These are phyloP conservation scores for Ceratocystis destructans DNA, from an alignment of 2,329 filamentous ascomycete species.

Conservation along the genomic window DNA sequence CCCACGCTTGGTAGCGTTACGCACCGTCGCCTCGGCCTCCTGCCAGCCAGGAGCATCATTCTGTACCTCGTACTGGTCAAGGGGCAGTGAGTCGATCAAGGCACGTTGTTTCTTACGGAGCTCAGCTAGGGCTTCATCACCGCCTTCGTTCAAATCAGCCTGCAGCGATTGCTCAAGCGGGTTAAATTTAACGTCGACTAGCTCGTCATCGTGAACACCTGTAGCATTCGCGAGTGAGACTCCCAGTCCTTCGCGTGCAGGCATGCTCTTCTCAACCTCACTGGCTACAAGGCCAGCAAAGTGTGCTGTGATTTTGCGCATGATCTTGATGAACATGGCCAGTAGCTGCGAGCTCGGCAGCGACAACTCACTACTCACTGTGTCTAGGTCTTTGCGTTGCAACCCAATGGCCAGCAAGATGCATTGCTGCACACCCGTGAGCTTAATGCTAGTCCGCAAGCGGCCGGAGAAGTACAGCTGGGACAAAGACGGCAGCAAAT, in stretches of 20 bases:
- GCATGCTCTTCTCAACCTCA: slow-evolving; percentile 55
- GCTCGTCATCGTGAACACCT: slow-evolving; percentile 56
- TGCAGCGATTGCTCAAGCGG: slow-evolving; percentile 59
- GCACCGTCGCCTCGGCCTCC: slow-evolving; percentile 63
- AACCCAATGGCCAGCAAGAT: slow-evolving; percentile 83
- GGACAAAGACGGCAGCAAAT: slow-evolving; percentile 74
- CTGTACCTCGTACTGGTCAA: slow-evolving; percentile 64
- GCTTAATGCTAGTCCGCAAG: slow-evolving; percentile 50
- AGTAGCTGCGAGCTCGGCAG: slow-evolving; percentile 66
- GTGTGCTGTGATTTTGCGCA: slow-evolving; percentile 70
- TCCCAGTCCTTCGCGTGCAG: slow-evolving; percentile 41
- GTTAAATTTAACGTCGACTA: slow-evolving; percentile 50
- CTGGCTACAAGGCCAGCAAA: slow-evolving; percentile 63
- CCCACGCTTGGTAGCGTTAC: slow-evolving; percentile 40
- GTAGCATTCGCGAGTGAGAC: slow-evolving; percentile 46
- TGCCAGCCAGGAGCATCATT: slow-evolving; percentile 48
- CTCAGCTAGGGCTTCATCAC: slow-evolving; percentile 57
- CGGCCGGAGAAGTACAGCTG: slow-evolving; percentile 73
- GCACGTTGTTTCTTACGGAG: slow-evolving; percentile 70
- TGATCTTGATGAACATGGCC: slow-evolving; percentile 94
- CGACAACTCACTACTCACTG: slow-evolving; percentile 62
- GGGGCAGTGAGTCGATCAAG: slow-evolving; percentile 76
- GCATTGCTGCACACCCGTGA: slow-evolving; percentile 71
- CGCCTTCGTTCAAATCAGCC: slow-evolving; percentile 74
- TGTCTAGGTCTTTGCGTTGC: slow-evolving; percentile 76